phyloP scores from a whole-genome alignment of 2,329 filamentous ascomycete genomes.

The Cadophora luteo-olivacea region DNA sequence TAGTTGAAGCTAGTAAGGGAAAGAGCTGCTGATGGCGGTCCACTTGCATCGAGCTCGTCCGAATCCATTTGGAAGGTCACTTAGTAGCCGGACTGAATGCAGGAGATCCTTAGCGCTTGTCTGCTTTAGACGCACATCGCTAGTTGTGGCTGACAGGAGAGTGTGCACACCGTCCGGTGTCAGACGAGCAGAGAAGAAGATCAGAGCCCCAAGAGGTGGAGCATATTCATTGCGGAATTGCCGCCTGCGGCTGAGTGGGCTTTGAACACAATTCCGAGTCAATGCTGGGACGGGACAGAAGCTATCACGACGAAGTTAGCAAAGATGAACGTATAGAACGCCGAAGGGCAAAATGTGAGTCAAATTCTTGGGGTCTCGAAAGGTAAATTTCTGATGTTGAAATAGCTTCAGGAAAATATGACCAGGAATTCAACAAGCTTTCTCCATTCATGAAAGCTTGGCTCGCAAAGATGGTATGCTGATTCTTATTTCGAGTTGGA shows the following conservation, averaged over 20 bases:
- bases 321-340: background rate
- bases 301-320: background rate
- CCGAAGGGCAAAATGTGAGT: background rate
- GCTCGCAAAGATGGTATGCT: background rate
- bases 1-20: background rate
- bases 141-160: background rate
- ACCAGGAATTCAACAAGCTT: background rate
- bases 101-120: background rate
- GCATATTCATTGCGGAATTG: background rate
- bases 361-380: background rate
- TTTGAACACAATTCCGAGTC: background rate
- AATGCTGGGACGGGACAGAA: conserved; percentile 6
- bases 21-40: too few relatives aligned
- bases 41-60: background rate
- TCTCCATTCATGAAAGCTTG: background rate
- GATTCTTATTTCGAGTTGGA: background rate
- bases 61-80: background rate
- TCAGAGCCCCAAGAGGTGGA: background rate
- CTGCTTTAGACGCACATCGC: background rate
- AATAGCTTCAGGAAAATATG: background rate
- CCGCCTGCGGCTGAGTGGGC: background rate
- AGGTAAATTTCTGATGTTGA: background rate
- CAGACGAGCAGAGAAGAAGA: conserved; percentile 5
- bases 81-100: background rate
- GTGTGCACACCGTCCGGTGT: background rate